These are phyloP conservation scores for Barnettozyma siamensis DNA, from an alignment of 805 yeast genomes.

Conservation along the genomic window DNA sequence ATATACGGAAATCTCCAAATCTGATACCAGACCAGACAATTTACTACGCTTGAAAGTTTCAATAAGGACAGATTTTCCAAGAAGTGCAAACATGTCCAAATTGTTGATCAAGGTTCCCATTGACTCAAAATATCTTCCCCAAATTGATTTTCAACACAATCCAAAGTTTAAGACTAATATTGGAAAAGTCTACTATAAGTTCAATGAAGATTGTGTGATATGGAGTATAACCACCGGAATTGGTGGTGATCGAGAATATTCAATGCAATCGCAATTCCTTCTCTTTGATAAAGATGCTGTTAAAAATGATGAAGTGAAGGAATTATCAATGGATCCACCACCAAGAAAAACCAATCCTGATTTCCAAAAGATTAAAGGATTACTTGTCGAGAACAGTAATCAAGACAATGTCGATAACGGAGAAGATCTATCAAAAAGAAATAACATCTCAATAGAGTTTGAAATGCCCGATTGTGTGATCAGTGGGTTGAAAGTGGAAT, in stretches of 20 bases:
- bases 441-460: conserved; percentile 46
- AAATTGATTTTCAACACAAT: conserved; percentile 39
- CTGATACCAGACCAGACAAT: not conserved
- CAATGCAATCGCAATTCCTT: conserved; percentile 52
- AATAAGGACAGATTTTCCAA: conserved; percentile 56
- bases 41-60: conserved; percentile 9
- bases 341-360: conserved; percentile 19
- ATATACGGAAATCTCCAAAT: not conserved
- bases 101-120: conserved; percentile 61
- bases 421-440: not conserved
- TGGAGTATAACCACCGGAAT: conserved; percentile 64
- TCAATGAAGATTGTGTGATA: conserved; percentile 61
- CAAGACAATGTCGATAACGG: conserved; percentile 7
- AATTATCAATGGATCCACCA: conserved; percentile 25
- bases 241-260: conserved; percentile 50
- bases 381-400: conserved; percentile 12
- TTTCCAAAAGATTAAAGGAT: conserved; percentile 18
- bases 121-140: conserved; percentile 30
- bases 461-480: conserved; percentile 59
- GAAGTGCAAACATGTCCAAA: conserved; percentile 54
- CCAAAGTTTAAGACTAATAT: conserved; percentile 65
- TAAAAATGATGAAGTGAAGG: conserved; percentile 7
- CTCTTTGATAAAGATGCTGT: conserved; percentile 23
- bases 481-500: conserved; percentile 63
- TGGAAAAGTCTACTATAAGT: conserved; percentile 66